phyloP scores from a whole-genome alignment of 306 rosid genomes.

The Vachellia collinsii region DNA sequence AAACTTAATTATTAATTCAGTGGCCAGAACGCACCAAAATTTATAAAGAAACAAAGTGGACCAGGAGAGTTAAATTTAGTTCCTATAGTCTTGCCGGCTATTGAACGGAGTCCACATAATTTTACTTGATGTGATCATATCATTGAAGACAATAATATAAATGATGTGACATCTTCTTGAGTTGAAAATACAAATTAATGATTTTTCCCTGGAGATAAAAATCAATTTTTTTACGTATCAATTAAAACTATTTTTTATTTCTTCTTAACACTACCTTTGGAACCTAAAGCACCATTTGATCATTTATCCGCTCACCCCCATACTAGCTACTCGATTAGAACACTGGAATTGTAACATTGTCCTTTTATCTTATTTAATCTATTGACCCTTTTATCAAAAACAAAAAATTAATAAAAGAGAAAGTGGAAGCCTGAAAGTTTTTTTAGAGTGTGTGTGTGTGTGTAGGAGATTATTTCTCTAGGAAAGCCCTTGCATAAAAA shows the following conservation, averaged over 20 bases:
- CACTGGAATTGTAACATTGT: too few relatives aligned
- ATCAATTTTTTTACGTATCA: not conserved
- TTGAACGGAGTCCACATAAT: too few relatives aligned
- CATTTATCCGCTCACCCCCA: too few relatives aligned
- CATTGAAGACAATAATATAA: not conserved
- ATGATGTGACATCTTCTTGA: not conserved
- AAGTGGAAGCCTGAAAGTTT: not conserved
- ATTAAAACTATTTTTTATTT: not conserved
- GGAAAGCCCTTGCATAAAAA: not conserved
- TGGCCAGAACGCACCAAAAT: not conserved
- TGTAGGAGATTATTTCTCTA: not conserved
- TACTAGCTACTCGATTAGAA: too few relatives aligned
- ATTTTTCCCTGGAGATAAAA: not conserved
- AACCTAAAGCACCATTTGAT: too few relatives aligned
- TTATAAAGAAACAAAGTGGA: not conserved
- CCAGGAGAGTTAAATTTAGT: not conserved
- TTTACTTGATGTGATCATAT: not conserved
- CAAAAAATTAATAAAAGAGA: not conserved
- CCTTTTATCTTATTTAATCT: too few relatives aligned
- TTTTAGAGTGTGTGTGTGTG: too few relatives aligned
- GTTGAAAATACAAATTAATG: not conserved
- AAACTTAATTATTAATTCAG: not conserved
- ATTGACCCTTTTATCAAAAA: too few relatives aligned
- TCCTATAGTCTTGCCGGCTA: too few relatives aligned
- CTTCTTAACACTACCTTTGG: not conserved